Percentiles rank a stretch among this genome's conserved stretches.
Conservation (phyloP, 2,329 filamentous ascomycete genomes). For the Talaromyces piceae region DNA sequence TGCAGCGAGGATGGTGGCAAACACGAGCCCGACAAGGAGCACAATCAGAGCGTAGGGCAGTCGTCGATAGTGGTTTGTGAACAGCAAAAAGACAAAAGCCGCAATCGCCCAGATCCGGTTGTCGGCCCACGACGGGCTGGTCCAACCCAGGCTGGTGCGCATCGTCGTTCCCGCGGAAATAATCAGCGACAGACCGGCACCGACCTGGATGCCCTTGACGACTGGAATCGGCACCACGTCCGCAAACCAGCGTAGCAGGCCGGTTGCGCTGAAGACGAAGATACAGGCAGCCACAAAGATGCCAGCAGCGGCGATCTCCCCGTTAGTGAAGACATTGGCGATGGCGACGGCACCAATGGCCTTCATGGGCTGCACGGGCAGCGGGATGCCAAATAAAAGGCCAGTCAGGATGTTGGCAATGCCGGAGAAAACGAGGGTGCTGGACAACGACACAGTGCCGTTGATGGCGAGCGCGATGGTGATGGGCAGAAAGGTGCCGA, state of each 20-base stretch:
- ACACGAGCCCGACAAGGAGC: constrained; percentile 59
- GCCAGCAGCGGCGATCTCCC: constrained; percentile 73
- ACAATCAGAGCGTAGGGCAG: constrained; percentile 73
- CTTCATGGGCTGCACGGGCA: constrained; percentile 86
- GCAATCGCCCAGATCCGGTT: constrained; percentile 70
- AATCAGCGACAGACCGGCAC: constrained; percentile 76
- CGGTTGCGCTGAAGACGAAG: constrained; percentile 68
- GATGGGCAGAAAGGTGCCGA: constrained; percentile 82
- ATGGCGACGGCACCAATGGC: constrained; percentile 91
- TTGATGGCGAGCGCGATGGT: constrained; percentile 78
- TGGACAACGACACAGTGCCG: constrained; percentile 69
- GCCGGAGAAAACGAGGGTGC: constrained; percentile 82
- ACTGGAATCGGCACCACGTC: constrained; percentile 74
- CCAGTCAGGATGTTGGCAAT: constrained; percentile 81
- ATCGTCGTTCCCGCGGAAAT: constrained; percentile 67
- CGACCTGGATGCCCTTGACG: constrained; percentile 90
- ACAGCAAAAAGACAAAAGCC: constrained; percentile 64
- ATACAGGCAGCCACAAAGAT: constrained; percentile 69
- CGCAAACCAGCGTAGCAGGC: constrained; percentile 67
- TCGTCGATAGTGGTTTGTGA: constrained; percentile 55
- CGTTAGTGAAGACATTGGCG: constrained; percentile 55
- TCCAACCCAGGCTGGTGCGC: constrained; percentile 63
- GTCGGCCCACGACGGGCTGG: constrained; percentile 58
- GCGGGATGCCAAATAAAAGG: constrained; percentile 72
- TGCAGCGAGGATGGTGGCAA: constrained; percentile 48